A percentile compares a stretch with the other conserved stretches of the same genome.
phyloP scores from a whole-genome alignment of 2,329 filamentous ascomycete genomes.

The Apiospora rasikravindrae region DNA sequence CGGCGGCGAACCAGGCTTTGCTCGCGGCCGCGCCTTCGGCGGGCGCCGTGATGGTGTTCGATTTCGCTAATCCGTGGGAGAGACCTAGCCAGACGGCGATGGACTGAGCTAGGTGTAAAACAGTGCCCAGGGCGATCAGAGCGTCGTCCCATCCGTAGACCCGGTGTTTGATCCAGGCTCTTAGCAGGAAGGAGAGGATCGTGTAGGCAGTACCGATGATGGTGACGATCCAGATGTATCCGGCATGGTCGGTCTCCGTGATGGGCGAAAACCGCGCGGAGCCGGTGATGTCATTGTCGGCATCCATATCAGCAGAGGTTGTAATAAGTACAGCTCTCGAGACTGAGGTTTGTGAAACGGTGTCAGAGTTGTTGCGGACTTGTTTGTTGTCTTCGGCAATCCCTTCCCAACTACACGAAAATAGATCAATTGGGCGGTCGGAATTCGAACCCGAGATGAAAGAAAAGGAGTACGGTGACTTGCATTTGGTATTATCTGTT shows the following conservation, averaged over 20 bases:
- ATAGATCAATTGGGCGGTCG: neutral
- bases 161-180: conserved; percentile 27
- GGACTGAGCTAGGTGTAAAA: conserved; percentile 24
- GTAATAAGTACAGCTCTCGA: neutral
- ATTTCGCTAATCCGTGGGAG: conserved; percentile 25
- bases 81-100: conserved; percentile 25
- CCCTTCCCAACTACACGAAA: neutral
- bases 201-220: conserved; percentile 28
- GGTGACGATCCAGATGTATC: conserved; percentile 28
- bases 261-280: conserved; percentile 27
- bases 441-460: neutral
- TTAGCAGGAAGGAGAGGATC: conserved; percentile 7
- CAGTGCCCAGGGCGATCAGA: conserved; percentile 23
- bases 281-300: neutral
- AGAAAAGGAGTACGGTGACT: neutral
- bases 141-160: conserved; percentile 28
- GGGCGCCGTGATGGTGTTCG: conserved; percentile 22
- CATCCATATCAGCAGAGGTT: neutral
- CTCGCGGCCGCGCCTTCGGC: neutral
- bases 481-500: neutral
- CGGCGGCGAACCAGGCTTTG: conserved; percentile 20
- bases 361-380: neutral
- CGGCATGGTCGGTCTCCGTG: conserved; percentile 26
- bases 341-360: neutral
- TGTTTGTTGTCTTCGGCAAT: neutral